These are phyloP conservation scores for Dacryopinax spathularia DNA, from an alignment of 768 basidiomycete species.

Conservation along the genomic window DNA sequence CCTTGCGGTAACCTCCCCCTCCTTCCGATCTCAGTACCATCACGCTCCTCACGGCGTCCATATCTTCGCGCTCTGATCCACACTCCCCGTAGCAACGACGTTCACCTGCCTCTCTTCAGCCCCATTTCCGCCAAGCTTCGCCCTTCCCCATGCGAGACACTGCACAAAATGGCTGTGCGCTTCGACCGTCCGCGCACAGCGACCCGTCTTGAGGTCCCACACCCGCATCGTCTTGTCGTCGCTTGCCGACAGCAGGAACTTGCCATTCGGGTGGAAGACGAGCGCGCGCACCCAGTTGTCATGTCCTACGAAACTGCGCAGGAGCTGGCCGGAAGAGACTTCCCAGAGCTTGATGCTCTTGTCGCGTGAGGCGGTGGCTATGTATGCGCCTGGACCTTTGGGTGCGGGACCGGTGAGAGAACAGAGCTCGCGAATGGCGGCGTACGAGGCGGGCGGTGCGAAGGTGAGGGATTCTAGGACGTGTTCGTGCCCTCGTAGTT, in stretches of 20 bases:
- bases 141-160: constrained; percentile 65
- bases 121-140: constrained; percentile 20
- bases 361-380: constrained; percentile 76
- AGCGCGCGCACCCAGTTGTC: constrained; percentile 85
- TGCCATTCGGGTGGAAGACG: constrained; percentile 80
- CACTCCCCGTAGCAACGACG: constrained; percentile 35
- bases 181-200: constrained; percentile 75
- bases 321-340: constrained; percentile 60
- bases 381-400: constrained; percentile 32
- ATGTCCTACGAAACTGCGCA: constrained; percentile 69
- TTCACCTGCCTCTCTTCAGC: constrained; percentile 28
- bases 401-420: constrained; percentile 43
- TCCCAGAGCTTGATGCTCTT: constrained; percentile 92
- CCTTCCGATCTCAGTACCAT: not conserved
- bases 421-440: constrained; percentile 61
- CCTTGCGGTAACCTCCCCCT: not conserved
- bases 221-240: constrained; percentile 86
- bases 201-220: constrained; percentile 76
- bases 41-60: constrained; percentile 14
- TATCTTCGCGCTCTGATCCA: constrained; percentile 32
- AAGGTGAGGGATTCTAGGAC: constrained; percentile 72
- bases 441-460: constrained; percentile 60
- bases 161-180: constrained; percentile 78
- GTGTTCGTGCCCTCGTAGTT: constrained; percentile 77
- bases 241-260: constrained; percentile 77